phyloP scores from a whole-genome alignment of 495 filamentous ascomycete genomes.

The Penicillium waksmanii region DNA sequence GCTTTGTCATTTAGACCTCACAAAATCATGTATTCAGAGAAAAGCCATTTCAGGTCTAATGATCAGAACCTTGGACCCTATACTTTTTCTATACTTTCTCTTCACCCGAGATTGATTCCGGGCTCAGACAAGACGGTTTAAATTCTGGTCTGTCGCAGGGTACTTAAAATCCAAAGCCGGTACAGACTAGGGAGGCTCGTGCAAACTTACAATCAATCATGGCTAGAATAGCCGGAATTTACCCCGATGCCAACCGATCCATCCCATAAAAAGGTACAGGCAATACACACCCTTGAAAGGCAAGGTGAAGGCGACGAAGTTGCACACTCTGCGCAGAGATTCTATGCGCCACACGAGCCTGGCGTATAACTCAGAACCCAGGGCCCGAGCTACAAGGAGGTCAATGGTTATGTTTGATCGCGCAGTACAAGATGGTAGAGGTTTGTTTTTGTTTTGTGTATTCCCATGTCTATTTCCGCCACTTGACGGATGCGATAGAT shows the following conservation, averaged over 20 bases:
- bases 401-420: constrained; percentile 4
- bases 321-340: not conserved
- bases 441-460: constrained; percentile 11
- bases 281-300: not conserved
- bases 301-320: not conserved
- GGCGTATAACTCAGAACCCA: constrained; percentile 8
- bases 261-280: too few species aligned
- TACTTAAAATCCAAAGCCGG: too few species aligned
- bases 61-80: not conserved
- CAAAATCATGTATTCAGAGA: not conserved
- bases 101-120: too few species aligned
- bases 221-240: too few species aligned
- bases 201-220: too few species aligned
- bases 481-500: constrained; percentile 18
- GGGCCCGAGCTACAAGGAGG: not conserved
- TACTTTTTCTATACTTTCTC: not conserved
- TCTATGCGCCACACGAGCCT: not conserved
- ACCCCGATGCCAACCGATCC: too few species aligned
- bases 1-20: not conserved
- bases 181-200: too few species aligned
- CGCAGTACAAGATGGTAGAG: not conserved
- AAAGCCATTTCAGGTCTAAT: not conserved
- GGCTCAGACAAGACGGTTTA: too few species aligned
- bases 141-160: too few species aligned
- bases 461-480: constrained; percentile 23